Base-by-base conservation (phyloP, 78 protist species). In the Ministeria vibrans region DNA sequence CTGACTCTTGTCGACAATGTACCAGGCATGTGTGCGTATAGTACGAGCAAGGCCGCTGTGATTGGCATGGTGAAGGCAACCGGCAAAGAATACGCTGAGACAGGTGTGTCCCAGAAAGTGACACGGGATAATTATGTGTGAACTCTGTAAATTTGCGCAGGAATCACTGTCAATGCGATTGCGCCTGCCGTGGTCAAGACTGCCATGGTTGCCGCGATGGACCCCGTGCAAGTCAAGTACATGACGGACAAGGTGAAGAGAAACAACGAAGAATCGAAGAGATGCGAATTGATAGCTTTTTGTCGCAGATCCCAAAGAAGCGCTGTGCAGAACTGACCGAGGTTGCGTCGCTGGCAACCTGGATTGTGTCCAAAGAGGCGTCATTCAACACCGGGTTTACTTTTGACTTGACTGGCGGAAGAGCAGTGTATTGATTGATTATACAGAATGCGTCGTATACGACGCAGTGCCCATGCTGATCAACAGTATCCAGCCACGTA, bases 241-340 rank as follows among this genome's bases (percentile, higher is more conserved):
- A 59, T 59, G 66, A 59, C 66, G 66, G 66, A 59, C 66, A 59
- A 59, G 66, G 28, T 59, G n/a, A n/a, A n/a, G n/a, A n/a, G n/a
- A n/a, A n/a, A n/a, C n/a, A n/a, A n/a, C n/a, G n/a, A n/a, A n/a
- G n/a, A n/a, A n/a, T n/a, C n/a, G n/a, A n/a, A n/a, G n/a, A n/a
- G n/a, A n/a, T n/a, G n/a, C n/a, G n/a, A n/a, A n/a, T n/a, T n/a
- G 11, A 20, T 51, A 20, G 11, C 18, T 51, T 51, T 51, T 18
- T 51, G n/a, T 51, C 18, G 59, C 59, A 11, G 59, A 20, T 11
- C n/a, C 59, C 11, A 51, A 51, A 20, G 18, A 11, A 11, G n/a
- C 11, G 59, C 59, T 59, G 66, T 30, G 66, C 38, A 4, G 32
- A 5, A 30, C 66, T 59, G 7, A 11, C 18, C 7, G 66, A 59